phyloP scores from a whole-genome alignment of 2,329 filamentous ascomycete species.

The Colletotrichum orbiculare region DNA sequence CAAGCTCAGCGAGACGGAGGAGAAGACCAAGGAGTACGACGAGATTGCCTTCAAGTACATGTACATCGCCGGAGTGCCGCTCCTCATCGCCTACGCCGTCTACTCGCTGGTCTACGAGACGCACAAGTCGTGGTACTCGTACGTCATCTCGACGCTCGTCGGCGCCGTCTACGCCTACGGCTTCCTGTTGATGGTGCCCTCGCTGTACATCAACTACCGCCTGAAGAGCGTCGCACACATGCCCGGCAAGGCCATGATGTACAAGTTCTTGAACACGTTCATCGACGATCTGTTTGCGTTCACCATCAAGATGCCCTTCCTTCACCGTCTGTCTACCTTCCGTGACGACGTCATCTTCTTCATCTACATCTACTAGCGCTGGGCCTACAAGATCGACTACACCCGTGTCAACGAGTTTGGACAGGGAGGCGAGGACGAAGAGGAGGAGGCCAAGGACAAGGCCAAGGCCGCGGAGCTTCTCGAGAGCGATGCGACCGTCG shows the following conservation, averaged over 20 bases:
- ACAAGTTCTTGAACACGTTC: conserved; percentile 98
- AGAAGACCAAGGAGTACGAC: conserved; percentile 99
- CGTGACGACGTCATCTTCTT: conserved; percentile 99
- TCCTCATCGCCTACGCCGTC: conserved; percentile 87
- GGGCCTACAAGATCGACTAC: conserved; percentile 92
- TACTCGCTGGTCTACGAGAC: conserved; percentile 94
- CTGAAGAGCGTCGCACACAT: conserved; percentile 96
- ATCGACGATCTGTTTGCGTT: conserved; percentile 99
- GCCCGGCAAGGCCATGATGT: conserved; percentile 95
- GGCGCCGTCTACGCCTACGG: conserved; percentile 98
- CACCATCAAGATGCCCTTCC: conserved; percentile 98
- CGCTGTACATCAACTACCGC: conserved; percentile 98
- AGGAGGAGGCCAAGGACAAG: conserved; percentile 57
- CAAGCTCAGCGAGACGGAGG: conserved; percentile 91
- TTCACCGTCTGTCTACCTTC: conserved; percentile 92
- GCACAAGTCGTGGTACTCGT: conserved; percentile 99
- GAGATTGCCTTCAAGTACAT: conserved; percentile 98
- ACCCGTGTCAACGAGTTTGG: conserved; percentile 96
- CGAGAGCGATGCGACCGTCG: conserved; percentile 51
- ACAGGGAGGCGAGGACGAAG: conserved; percentile 93
- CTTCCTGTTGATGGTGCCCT: conserved; percentile 99
- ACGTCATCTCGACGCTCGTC: conserved; percentile 93
- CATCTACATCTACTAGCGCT: conserved; percentile 94
- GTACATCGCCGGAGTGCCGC: conserved; percentile 89
- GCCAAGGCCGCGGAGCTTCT: conserved; percentile 46